Base-by-base conservation (phyloP, 495 filamentous ascomycete species). In the Hyaloscypha bicolor region DNA sequence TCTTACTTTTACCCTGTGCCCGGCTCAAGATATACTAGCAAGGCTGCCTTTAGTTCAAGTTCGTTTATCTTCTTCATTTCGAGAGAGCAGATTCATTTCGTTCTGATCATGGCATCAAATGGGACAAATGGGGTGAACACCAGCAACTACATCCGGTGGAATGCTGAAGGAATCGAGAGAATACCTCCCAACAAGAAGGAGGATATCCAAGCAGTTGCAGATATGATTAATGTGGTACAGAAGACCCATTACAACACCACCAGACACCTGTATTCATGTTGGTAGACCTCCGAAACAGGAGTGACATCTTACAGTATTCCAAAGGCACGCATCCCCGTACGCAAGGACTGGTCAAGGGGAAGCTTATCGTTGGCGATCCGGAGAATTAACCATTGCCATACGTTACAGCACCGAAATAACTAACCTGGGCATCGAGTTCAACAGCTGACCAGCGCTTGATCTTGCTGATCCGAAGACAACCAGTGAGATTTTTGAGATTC, bases 191-290 rank as follows among this genome's bases (percentile, higher is more conserved):
- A 72, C 55, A 82, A 84, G 57, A 68, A 76, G 11, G 80, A 82
- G 63, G 73, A 82, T 60, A 83, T 82, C 61, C 71, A 82, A 65
- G 78, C 76, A 9, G 77, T 81, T 30, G 79, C 81, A 63, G 76
- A 79, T 35, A 72, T 77, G 73, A 79, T 84, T 77, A 80, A 84
- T 65, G 63, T 69, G n/a, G 78, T 81, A 48, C 82, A 85, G 63
- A 78, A 73, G 67, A 74, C 76, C 9, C 77, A 81, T 66, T 85
- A 75, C 64, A 83, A 84, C 69, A 75, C 73, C 62, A 74, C 77
- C 63, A 74, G 79, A 29, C 79, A 84, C 67, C 77, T 72, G 62
- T 78, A 78, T 52, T 70, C 73, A 39, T 75, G 80, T 67, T 66
- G 30, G 31, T 67, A 35, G 8, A 3, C 22, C 22, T 31, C 14